Percentiles rank a stretch among this genome's conserved stretches.
phyloP scores from a whole-genome alignment of 345 rosid genomes.

The Salix dunnii region DNA sequence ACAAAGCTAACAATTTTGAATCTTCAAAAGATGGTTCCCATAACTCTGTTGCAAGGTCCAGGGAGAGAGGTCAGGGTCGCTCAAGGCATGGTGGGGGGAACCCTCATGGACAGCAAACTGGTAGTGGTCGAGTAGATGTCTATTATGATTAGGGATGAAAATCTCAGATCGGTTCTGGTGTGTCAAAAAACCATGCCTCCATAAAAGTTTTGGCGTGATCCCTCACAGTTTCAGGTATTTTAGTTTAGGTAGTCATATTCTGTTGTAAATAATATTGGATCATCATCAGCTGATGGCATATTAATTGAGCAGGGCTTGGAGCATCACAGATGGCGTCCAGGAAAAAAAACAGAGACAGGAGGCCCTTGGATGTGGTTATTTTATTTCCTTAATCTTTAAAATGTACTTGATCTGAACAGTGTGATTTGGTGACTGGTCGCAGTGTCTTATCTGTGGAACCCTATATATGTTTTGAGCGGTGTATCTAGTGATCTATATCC shows the following conservation, averaged over 20 bases:
- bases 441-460: constrained; percentile 28
- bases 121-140: constrained; percentile 37
- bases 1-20: constrained; percentile 39
- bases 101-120: constrained; percentile 46
- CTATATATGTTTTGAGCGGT: constrained; percentile 19
- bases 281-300: constrained; percentile 20
- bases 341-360: constrained; percentile 2
- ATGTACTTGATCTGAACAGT: constrained; percentile 23
- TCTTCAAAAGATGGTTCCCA: constrained; percentile 50
- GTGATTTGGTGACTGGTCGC: constrained; percentile 36
- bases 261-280: constrained; percentile 16
- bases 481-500: constrained; percentile 21
- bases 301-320: constrained; percentile 39
- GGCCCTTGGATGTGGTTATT: constrained; percentile 22
- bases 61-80: constrained; percentile 62
- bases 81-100: constrained; percentile 58
- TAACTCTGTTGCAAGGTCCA: constrained; percentile 48
- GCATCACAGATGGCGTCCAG: constrained; percentile 18
- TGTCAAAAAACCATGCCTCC: constrained; percentile 3
- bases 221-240: constrained; percentile 33
- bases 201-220: constrained; percentile 12
- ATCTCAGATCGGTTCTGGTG: constrained; percentile 9
- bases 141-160: constrained; percentile 38
- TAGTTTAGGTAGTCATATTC: constrained; percentile 12
- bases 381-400: constrained; percentile 9